A percentile compares a stretch with the other conserved stretches of the same genome.
phyloP scores from a whole-genome alignment of 805 yeast genomes.

The Candida berthetii region DNA sequence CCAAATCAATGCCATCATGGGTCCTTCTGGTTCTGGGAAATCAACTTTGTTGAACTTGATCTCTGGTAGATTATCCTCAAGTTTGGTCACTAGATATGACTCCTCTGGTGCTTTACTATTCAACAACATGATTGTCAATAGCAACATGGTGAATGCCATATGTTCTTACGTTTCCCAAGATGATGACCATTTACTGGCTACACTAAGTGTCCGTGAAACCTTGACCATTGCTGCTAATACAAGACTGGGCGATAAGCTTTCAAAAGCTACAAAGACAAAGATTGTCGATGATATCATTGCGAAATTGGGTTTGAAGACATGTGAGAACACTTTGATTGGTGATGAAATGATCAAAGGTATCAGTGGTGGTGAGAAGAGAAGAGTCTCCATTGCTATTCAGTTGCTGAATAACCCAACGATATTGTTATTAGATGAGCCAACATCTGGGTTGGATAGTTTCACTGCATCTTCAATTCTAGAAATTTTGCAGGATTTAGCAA shows the following conservation, averaged over 20 bases:
- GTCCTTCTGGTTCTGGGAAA: conserved; percentile 80
- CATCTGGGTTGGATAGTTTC: conserved; percentile 81
- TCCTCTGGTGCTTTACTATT: conserved; percentile 39
- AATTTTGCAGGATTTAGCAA: conserved; percentile 51
- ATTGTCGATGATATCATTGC: conserved; percentile 54
- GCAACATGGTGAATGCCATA: conserved; percentile 32
- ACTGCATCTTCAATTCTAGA: conserved; percentile 68
- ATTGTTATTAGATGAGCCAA: conserved; percentile 79
- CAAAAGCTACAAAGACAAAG: conserved; percentile 33
- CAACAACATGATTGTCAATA: conserved; percentile 31
- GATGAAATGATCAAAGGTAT: conserved; percentile 61
- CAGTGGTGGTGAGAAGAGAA: conserved; percentile 77
- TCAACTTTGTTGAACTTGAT: conserved; percentile 58
- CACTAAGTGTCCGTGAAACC: conserved; percentile 76
- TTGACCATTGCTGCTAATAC: conserved; percentile 64
- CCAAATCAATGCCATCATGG: conserved; percentile 69
- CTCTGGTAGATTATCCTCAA: conserved; percentile 49
- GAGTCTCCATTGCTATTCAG: conserved; percentile 81
- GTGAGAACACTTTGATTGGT: conserved; percentile 71
- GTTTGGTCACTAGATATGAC: conserved; percentile 16
- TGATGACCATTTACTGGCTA: conserved; percentile 65
- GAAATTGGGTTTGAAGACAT: conserved; percentile 64
- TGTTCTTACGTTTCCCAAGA: conserved; percentile 83
- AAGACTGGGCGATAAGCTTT: conserved; percentile 43
- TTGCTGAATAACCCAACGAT: conserved; percentile 68